These are phyloP conservation scores for Penicillium turbatum DNA, from an alignment of 495 filamentous ascomycete species.

Conservation along the genomic window DNA sequence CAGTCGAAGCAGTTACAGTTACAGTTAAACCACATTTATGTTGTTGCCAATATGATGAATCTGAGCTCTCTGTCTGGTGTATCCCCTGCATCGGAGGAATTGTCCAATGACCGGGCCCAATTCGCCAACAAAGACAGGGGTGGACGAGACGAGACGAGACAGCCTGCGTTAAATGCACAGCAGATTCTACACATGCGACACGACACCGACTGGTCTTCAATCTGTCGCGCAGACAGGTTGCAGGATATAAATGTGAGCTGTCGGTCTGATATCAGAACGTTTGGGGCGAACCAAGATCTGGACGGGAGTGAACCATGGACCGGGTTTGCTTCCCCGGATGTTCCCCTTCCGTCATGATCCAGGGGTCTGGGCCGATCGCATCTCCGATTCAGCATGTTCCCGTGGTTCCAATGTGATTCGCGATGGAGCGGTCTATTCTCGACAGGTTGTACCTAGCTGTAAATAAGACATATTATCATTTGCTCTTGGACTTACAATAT, in stretches of 20 bases:
- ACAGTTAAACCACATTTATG: neutral
- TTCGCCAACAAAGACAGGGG: conserved; percentile 1
- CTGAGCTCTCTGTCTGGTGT: neutral
- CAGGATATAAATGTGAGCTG: neutral
- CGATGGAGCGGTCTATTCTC: neutral
- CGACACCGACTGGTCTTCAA: neutral
- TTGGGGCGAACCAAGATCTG: conserved; percentile 12
- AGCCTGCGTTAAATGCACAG: conserved; percentile 1
- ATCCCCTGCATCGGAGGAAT: conserved; percentile 10
- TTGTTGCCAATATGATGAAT: conserved; percentile 4
- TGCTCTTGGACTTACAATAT: too few species aligned
- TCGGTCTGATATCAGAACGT: conserved; percentile 2
- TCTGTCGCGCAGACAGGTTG: conserved; percentile 1
- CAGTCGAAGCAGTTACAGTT: neutral
- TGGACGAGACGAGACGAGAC: too few species aligned
- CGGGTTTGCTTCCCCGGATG: conserved; percentile 21
- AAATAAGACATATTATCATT: too few species aligned
- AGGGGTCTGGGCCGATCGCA: conserved; percentile 6
- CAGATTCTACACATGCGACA: neutral
- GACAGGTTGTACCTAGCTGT: neutral
- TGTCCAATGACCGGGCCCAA: neutral
- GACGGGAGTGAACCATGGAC: conserved; percentile 28
- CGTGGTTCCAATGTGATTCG: neutral
- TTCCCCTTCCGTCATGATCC: conserved; percentile 16
- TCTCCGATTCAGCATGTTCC: conserved; percentile 1